phyloP scores from a whole-genome alignment of 768 basidiomycete genomes.

The Saitozyma sp. region DNA sequence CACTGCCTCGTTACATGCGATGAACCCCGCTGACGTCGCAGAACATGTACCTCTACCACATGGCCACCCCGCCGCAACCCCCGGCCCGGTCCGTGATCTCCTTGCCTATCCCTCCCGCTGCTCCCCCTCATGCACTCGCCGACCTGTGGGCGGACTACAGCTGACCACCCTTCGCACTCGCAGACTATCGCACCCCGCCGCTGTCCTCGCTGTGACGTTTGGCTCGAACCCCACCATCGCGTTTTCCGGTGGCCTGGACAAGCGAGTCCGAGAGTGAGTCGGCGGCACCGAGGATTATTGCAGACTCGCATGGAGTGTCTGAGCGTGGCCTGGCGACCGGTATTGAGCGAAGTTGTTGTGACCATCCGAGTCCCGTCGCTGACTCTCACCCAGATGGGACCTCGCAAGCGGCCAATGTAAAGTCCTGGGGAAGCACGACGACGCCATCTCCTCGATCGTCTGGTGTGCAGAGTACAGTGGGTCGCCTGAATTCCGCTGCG shows the following conservation, averaged over 20 bases:
- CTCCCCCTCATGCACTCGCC: slow-evolving; percentile 51
- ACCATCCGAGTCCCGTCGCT: not conserved
- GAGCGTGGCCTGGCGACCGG: no score
- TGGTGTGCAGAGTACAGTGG: slow-evolving; percentile 67
- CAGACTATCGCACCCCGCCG: slow-evolving; percentile 77
- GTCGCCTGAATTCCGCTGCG: slow-evolving; percentile 36
- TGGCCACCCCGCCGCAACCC: slow-evolving; percentile 23
- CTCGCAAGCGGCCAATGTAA: slow-evolving; percentile 69
- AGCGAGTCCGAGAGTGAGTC: slow-evolving; percentile 75
- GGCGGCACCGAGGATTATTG: not conserved
- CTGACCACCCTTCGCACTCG: not conserved
- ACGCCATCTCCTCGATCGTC: slow-evolving; percentile 74
- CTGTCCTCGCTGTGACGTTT: slow-evolving; percentile 81
- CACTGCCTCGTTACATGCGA: not conserved
- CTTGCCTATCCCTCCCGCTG: not conserved
- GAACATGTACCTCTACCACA: slow-evolving; percentile 40
- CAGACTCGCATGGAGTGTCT: no score
- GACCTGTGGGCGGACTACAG: not conserved
- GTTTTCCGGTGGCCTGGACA: slow-evolving; percentile 85
- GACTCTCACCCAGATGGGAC: slow-evolving; percentile 64
- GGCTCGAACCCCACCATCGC: slow-evolving; percentile 63
- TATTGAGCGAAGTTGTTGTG: no score
- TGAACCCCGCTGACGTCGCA: slow-evolving; percentile 2
- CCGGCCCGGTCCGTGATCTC: slow-evolving; percentile 34
- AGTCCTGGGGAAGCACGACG: slow-evolving; percentile 76